Evolutionary conservation across 176 grass and related monocot genomes (phyloP).

Genomic region (Metroxylon sagu): DNA sequence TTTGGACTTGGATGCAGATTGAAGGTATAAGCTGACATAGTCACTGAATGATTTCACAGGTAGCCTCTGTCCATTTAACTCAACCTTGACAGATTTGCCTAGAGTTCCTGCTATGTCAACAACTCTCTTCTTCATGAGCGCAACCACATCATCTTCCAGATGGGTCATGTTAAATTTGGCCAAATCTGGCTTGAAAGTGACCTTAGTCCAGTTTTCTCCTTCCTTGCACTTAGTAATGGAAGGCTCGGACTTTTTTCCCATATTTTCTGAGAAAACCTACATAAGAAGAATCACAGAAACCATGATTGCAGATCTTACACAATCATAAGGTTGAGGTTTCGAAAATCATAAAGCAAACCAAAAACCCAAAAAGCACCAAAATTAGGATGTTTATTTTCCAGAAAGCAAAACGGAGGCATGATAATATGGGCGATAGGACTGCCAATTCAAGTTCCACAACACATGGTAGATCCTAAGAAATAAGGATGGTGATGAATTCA

Average conservation of each 20-base stretch:
- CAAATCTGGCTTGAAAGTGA: constrained; percentile 84
- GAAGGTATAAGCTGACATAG: constrained; percentile 59
- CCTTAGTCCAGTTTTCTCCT: constrained; percentile 73
- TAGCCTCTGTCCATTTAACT: constrained; percentile 61
- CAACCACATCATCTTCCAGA: constrained; percentile 79
- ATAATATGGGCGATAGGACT: too few relatives aligned
- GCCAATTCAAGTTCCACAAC: too few relatives aligned
- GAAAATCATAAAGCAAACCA: too few relatives aligned
- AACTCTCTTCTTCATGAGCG: constrained; percentile 86
- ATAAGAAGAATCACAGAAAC: constrained; percentile 3
- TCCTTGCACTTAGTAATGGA: constrained; percentile 67
- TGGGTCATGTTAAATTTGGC: constrained; percentile 71
- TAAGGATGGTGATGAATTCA: too few relatives aligned
- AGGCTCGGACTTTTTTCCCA: constrained; percentile 67
- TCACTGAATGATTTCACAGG: constrained; percentile 44
- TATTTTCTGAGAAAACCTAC: constrained; percentile 77
- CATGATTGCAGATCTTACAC: too few relatives aligned
- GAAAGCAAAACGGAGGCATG: too few relatives aligned
- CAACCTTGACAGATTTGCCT: constrained; percentile 78
- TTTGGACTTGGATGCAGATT: constrained; percentile 27
- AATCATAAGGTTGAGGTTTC: too few relatives aligned
- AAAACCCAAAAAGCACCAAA: too few relatives aligned
- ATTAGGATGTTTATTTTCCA: too few relatives aligned
- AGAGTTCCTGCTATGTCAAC: constrained; percentile 77
- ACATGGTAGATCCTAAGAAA: too few relatives aligned